Base-by-base conservation (phyloP, 305 asterid species). In the Rubia tinctorum region DNA sequence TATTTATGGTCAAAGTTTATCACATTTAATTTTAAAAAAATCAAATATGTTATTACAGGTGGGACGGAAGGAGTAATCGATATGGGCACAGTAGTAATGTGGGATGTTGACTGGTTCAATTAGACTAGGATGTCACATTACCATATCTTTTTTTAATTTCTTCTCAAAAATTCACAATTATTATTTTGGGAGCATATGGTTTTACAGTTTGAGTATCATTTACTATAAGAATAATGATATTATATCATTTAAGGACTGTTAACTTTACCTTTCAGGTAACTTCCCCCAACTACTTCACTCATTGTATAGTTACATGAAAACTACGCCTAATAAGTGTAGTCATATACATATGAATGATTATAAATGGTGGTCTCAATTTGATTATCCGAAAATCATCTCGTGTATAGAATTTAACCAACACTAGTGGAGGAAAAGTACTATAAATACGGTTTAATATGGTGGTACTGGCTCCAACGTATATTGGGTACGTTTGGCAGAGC, bases 91-190 rank as follows among this genome's bases (percentile, higher is more conserved):
- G 49, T 12, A 13, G n/a, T 13, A 71, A 76, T 80, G 77, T 77
- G 68, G 82, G 90, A 88, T 85, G 86, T 88, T 79, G 88, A 88
- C 92, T 82, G 86, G 82, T 69, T 83, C 79, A 45, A 56, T 72
- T 72, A 72, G 70, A 49, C 55, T 53, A 53, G 59, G 59, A 53
- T 53, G 75, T 83, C 85, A 78, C 83, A 74, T 80, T 78, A 55
- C 40, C 60, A 8, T 60, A 18, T 27, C 10, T 22, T 60, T 13
- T 39, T 11, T 18, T 1, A 0, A 18, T 55, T 5, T 55, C 18
- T 6, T 55, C 61, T 55, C 2, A 1, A 55, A 8, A 0, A 5
- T 55, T 58, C 64, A 58, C 59, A 53, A 53, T 53, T 53, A 17
- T 53, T 53, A 22, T 53, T 53, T 53, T 53, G 11, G 59, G 59